Base-by-base conservation (phyloP, 148 eudicot genomes). In the Rheum nobile region DNA sequence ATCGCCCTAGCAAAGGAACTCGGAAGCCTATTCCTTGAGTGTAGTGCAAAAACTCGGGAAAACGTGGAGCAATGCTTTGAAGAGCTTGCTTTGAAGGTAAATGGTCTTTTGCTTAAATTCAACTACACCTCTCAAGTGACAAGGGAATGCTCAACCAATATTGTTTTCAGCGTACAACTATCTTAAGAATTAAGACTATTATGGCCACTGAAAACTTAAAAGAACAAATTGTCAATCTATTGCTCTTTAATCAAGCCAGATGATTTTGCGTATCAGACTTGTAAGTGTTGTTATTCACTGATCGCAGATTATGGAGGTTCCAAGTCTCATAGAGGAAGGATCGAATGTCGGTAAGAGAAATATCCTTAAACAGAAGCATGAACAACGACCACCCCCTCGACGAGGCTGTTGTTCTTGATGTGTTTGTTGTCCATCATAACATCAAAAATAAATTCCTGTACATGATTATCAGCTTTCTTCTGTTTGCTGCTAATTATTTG, bases 41-140 rank as follows among this genome's bases (percentile, higher is more conserved):
- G 97, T 76, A 91, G 98, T 75, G 98, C 98, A 63, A 91, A 77
- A 85, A 89, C 97, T 55, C 91, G 97, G 78, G 90, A 88, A 82
- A 94, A 91, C 77, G 97, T 94, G 76, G 90, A 88, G 74, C 88
- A 80, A 55, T 89, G 97, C 84, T 91, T 94, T 81, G 87, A 85
- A 82, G 96, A 94, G 83, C 95, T 94, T 65, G 91, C 95, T 48
- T 77, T 91, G 61, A 91, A 94, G 97, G 98, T 91, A 84, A 73
- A 47, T 6, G 44, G 47, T 61, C 7, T 34, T 38, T 38, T 38
- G 41, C 41, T 38, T 38, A 57, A 3, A 69, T 32, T 14, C 57
- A 50, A 52, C 24, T 8, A 52, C 24, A 52, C 9, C 9, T 42
- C 73, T 1, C 39, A 24, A 14, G 17, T 44, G 73, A 38, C 31